Conservation (phyloP, 2,329 filamentous ascomycete genomes). For the Pseudogymnoascus sp. region DNA sequence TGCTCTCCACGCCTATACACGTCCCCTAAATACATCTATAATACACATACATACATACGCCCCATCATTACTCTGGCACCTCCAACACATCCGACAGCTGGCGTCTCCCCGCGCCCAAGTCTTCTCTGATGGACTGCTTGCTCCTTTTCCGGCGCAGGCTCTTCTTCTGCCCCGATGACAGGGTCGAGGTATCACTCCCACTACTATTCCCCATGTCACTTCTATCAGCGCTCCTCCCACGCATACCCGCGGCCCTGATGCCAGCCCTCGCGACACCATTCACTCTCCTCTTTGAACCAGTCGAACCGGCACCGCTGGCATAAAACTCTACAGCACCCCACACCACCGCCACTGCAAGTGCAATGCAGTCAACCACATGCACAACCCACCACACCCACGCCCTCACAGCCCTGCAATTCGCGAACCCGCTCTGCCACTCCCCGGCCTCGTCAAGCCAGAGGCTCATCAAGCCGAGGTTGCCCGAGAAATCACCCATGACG, state of each 20-base stretch:
- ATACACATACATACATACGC: background rate
- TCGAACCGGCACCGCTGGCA: background rate
- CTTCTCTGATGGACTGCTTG: background rate
- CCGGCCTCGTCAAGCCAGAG: constrained; percentile 39
- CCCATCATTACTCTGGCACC: background rate
- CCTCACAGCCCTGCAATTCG: constrained; percentile 68
- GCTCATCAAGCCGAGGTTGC: constrained; percentile 81
- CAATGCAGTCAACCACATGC: constrained; percentile 60
- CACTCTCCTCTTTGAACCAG: background rate
- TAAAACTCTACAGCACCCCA: background rate
- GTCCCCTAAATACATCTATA: constrained; percentile 1
- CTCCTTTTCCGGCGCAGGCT: constrained; percentile 6
- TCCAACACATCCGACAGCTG: constrained; percentile 6
- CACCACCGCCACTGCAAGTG: background rate
- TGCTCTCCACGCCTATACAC: background rate
- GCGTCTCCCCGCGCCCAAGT: constrained; percentile 5
- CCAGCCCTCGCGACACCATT: background rate
- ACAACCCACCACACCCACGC: constrained; percentile 95
- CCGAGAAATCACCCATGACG: constrained; percentile 97
- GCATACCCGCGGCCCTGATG: background rate
- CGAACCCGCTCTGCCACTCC: constrained; percentile 77
- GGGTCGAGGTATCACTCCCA: background rate
- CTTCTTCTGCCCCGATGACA: background rate
- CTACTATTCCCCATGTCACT: background rate
- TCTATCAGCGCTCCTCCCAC: background rate